Evolutionary conservation across 1,284 basidiomycete species (phyloP).

Genomic region (Cutaneotrichosporon curvatum): DNA sequence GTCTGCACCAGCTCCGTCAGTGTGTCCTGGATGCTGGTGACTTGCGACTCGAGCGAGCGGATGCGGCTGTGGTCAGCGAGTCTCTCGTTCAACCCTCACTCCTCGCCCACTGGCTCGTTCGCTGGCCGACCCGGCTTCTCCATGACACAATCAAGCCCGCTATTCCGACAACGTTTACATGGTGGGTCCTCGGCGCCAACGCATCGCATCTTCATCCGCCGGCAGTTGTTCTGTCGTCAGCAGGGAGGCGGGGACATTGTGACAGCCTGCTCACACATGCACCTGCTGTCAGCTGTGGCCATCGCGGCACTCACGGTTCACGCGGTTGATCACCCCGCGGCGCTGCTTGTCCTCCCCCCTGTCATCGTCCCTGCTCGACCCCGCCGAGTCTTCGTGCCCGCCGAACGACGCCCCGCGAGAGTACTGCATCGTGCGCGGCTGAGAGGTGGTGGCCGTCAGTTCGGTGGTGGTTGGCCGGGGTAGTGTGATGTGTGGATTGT

Average conservation of each 20-base stretch:
- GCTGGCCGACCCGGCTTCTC: conserved; percentile 72
- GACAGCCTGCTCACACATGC: conserved; percentile 37
- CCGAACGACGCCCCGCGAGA: neutral
- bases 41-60: conserved; percentile 73
- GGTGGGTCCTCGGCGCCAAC: conserved; percentile 81
- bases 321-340: conserved; percentile 40
- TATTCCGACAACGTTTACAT: conserved; percentile 78
- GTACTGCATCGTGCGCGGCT: conserved; percentile 8
- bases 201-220: conserved; percentile 55
- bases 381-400: neutral
- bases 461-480: no score
- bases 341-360: conserved; percentile 22
- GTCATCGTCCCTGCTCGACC: conserved; percentile 15
- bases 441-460: no score
- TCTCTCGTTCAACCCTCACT: conserved; percentile 50
- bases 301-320: conserved; percentile 36
- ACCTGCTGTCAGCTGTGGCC: conserved; percentile 15
- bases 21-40: conserved; percentile 70
- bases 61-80: conserved; percentile 59
- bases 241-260: neutral
- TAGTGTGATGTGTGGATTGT: no score
- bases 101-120: conserved; percentile 58
- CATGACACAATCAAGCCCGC: conserved; percentile 78
- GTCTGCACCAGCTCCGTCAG: conserved; percentile 66
- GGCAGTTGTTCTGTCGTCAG: conserved; percentile 39